Conservation (phyloP, 805 yeast genomes). For the Lachancea quebecensis region DNA sequence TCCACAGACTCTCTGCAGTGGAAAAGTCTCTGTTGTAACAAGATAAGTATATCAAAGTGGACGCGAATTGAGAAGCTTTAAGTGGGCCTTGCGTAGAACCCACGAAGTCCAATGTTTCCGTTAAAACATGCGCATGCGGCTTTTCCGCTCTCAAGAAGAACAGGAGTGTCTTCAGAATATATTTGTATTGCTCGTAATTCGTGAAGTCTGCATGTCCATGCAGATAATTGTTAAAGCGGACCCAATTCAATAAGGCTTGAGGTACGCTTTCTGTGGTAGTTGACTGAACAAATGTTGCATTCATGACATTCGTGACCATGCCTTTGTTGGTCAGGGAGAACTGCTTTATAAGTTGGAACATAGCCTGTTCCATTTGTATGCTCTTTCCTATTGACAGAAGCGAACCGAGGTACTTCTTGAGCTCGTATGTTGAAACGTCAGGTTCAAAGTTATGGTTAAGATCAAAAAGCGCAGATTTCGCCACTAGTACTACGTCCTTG, state of each 20-base stretch:
- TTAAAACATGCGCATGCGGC: neutral
- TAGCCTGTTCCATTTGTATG: constrained; percentile 9
- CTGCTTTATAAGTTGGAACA: constrained; percentile 18
- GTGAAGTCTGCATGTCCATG: constrained; percentile 26
- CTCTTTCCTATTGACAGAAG: constrained; percentile 12
- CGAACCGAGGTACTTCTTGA: constrained; percentile 17
- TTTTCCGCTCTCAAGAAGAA: constrained; percentile 12
- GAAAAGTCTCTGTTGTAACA: constrained; percentile 12
- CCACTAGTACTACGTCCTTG: constrained; percentile 13
- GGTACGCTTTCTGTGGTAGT: neutral
- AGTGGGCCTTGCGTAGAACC: constrained; percentile 14
- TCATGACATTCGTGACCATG: constrained; percentile 14
- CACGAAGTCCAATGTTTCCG: constrained; percentile 1
- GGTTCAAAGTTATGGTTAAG: constrained; percentile 7
- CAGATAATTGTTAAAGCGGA: constrained; percentile 17
- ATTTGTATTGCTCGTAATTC: constrained; percentile 15
- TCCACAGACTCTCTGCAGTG: constrained; percentile 27
- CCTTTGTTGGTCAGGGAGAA: constrained; percentile 16
- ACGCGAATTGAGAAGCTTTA: constrained; percentile 24
- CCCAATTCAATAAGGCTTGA: constrained; percentile 19
- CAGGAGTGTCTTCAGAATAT: constrained; percentile 15
- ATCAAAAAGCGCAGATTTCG: constrained; percentile 13
- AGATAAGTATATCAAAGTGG: constrained; percentile 22
- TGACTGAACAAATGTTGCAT: constrained; percentile 13
- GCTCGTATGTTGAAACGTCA: constrained; percentile 15